Conservation (phyloP, 257 asterid species). For the Mentha longifolia region DNA sequence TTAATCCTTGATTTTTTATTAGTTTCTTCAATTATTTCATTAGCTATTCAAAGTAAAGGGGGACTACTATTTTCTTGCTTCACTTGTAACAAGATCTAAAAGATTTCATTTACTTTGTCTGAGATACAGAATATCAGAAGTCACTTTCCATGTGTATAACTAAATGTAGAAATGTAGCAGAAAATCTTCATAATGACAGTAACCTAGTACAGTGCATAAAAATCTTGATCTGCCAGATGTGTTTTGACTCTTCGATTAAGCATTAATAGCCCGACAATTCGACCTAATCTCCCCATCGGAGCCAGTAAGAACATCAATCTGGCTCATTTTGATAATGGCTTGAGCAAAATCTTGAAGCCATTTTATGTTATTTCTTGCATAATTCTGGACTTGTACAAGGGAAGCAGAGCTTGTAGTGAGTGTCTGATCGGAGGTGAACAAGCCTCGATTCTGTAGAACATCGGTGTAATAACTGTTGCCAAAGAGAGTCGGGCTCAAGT, state of each 20-base stretch:
- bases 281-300: no score
- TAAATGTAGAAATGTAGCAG: not conserved
- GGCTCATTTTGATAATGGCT: not conserved
- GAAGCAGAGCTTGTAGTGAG: no score
- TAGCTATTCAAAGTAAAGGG: not conserved
- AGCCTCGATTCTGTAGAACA: no score
- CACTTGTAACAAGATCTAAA: not conserved
- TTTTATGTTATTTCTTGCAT: not conserved
- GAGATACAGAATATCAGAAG: not conserved
- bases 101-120: not conserved
- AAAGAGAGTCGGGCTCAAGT: no score
- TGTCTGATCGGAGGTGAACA: no score
- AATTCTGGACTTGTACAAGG: not conserved
- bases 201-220: not conserved
- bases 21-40: not conserved
- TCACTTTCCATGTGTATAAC: not conserved
- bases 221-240: slow-evolving; percentile 1
- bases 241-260: no score
- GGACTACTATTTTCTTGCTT: slow-evolving; percentile 2
- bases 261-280: no score
- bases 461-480: no score
- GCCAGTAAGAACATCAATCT: not conserved
- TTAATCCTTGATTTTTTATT: slow-evolving; percentile 3
- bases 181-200: not conserved
- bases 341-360: slow-evolving; percentile 12